Evolutionary conservation across 805 yeast species (phyloP), one percentile per base, ranked within the genome.

Genomic region (Starmera dryadoides): DNA sequence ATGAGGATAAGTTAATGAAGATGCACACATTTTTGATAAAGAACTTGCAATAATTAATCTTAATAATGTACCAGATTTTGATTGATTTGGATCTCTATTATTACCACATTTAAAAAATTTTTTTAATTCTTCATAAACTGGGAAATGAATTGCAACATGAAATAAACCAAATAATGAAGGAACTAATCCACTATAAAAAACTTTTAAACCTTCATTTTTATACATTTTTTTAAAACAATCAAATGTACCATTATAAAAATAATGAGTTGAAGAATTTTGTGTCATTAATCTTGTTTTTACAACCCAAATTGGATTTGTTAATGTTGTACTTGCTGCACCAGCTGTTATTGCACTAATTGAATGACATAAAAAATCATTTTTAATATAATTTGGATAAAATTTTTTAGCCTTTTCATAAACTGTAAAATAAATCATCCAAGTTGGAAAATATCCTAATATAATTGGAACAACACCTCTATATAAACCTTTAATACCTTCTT

Each of bases 231-330:
- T 63, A 53, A 89, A 84, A 1, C 98, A 97, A 58, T 91, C 91
- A 30, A 81, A 39, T 1, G 97, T 86, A 14, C 94, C 88, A 16
- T 62, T 73, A 57, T 93, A 88, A 54, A 74, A 69, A 35, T 42
- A 48, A 20, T 49, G 35, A 11, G 44, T 42, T 26, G 41, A 45
- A 7, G 53, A 50, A 9, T 81, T 80, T 53, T 86, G 95, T 31
- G 89, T 68, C 98, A 93, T 93, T 37, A 93, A 64, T 53, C 98
- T 68, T 2, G 98, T 93, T 58, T 93, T 93, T 23, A 93, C 89
- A 34, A 93, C 98, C 98, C 98, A 93, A 12, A 91, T 86, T 10
- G 98, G 98, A 58, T 93, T 93, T 0, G 96, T 91, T 8, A 80
- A 59, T 10, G 86, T 68, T 1, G 98, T 84, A 2, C 95, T 84